Percentiles rank a stretch among this genome's conserved stretches.
Evolutionary conservation across 441 rosid genomes (phyloP).

Genomic region (Raphanus hybrid): DNA sequence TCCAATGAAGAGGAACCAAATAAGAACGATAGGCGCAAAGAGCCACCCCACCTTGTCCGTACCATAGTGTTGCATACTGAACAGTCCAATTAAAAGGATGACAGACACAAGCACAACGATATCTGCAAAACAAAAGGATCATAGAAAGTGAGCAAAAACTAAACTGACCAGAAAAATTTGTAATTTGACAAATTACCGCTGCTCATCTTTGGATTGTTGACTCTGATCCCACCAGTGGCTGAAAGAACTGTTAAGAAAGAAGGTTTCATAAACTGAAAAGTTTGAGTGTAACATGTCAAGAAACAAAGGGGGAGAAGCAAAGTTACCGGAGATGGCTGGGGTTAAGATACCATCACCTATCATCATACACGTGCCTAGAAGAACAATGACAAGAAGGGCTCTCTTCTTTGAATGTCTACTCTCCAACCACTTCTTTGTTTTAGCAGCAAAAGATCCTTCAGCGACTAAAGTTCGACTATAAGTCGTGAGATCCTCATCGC

Average conservation of each 20-base stretch:
- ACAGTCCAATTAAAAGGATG: slow-evolving; percentile 38
- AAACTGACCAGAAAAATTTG: neutral
- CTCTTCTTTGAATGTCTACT: slow-evolving; percentile 59
- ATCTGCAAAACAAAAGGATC: slow-evolving; percentile 24
- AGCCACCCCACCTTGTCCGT: slow-evolving; percentile 48
- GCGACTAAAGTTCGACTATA: slow-evolving; percentile 77
- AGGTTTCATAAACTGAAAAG: neutral
- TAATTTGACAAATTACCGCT: slow-evolving; percentile 16
- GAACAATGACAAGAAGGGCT: slow-evolving; percentile 74
- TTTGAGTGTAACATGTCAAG: neutral
- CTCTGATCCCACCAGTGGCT: slow-evolving; percentile 42
- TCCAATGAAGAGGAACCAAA: slow-evolving; percentile 45
- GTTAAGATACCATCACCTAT: slow-evolving; percentile 98
- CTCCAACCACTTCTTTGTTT: slow-evolving; percentile 88
- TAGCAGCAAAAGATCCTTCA: slow-evolving; percentile 88
- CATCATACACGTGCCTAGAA: slow-evolving; percentile 94
- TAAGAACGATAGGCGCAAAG: slow-evolving; percentile 41
- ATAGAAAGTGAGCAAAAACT: neutral
- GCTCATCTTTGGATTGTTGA: slow-evolving; percentile 32
- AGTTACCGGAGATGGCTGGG: slow-evolving; percentile 94
- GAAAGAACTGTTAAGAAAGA: slow-evolving; percentile 41
- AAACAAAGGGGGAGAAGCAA: neutral
- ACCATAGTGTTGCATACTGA: slow-evolving; percentile 47
- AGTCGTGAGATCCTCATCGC: slow-evolving; percentile 90
- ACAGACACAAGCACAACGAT: slow-evolving; percentile 37